phyloP scores from a whole-genome alignment of 306 rosid genomes.

The Glycine soja region DNA sequence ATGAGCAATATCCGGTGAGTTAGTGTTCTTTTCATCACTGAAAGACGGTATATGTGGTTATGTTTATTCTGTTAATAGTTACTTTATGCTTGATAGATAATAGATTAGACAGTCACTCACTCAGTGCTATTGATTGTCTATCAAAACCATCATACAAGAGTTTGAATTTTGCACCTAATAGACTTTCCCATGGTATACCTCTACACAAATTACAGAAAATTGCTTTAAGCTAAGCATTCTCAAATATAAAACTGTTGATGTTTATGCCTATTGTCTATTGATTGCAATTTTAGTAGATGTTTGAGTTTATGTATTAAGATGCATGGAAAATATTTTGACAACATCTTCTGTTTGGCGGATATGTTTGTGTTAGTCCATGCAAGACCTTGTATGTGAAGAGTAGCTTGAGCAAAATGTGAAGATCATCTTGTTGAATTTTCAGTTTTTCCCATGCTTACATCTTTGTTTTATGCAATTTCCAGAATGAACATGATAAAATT shows the following conservation, averaged over 20 bases:
- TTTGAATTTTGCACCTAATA: constrained; percentile 30
- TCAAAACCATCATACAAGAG: not conserved
- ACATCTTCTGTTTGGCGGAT: constrained; percentile 13
- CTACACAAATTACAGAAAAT: not conserved
- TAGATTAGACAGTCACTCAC: constrained; percentile 2
- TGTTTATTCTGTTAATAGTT: not conserved
- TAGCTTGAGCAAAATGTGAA: constrained; percentile 4
- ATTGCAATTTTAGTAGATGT: not conserved
- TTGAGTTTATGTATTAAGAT: not conserved
- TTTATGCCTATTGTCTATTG: not conserved
- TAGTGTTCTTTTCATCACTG: constrained; percentile 28
- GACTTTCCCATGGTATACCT: not conserved
- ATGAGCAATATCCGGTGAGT: constrained; percentile 90
- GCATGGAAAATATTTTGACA: constrained; percentile 16
- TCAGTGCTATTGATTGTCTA: not conserved
- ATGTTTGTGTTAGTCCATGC: not conserved
- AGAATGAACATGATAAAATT: constrained; percentile 92
- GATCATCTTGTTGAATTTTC: not conserved
- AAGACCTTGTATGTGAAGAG: constrained; percentile 8
- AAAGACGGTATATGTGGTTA: not conserved
- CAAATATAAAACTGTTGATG: no score
- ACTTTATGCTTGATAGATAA: constrained; percentile 28
- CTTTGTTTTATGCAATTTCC: constrained; percentile 46
- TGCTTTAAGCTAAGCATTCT: no score
- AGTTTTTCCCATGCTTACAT: constrained; percentile 24